These are phyloP conservation scores for Hygrocybe coccinea DNA, from an alignment of 768 basidiomycete species.

Conservation along the genomic window DNA sequence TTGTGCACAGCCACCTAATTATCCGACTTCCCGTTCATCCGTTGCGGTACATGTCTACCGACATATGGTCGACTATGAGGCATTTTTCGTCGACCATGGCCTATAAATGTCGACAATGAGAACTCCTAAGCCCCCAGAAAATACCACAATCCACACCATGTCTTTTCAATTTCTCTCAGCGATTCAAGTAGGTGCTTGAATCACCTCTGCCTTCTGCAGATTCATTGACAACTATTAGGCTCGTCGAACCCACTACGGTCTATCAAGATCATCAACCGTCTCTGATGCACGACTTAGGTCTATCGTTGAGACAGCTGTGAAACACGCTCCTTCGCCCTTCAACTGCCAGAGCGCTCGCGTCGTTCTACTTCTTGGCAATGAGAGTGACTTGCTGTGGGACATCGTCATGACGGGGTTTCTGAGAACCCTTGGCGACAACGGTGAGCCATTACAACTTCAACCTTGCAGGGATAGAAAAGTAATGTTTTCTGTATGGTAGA, in stretches of 20 bases:
- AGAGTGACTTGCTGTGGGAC: slow-evolving; percentile 1
- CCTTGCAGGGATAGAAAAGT: background rate
- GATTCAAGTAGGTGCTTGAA: background rate
- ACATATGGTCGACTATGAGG: too few species aligned
- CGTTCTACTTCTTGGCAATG: background rate
- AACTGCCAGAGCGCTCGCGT: background rate
- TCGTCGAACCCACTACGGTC: background rate
- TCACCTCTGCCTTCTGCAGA: background rate
- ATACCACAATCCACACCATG: too few species aligned
- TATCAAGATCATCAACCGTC: background rate
- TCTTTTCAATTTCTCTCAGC: background rate
- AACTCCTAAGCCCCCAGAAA: too few species aligned
- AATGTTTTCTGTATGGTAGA: background rate
- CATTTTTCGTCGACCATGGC: too few species aligned
- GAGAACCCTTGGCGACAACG: background rate
- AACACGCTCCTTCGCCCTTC: background rate
- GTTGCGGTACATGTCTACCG: too few species aligned
- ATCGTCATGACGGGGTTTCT: background rate
- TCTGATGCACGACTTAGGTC: background rate
- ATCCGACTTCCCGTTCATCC: too few species aligned
- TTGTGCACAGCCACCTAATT: too few species aligned
- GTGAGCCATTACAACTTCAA: background rate
- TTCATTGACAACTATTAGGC: background rate
- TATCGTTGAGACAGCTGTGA: background rate
- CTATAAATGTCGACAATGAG: too few species aligned